phyloP scores from a whole-genome alignment of 2,329 filamentous ascomycete species.

The Diaporthe citrichinensis region DNA sequence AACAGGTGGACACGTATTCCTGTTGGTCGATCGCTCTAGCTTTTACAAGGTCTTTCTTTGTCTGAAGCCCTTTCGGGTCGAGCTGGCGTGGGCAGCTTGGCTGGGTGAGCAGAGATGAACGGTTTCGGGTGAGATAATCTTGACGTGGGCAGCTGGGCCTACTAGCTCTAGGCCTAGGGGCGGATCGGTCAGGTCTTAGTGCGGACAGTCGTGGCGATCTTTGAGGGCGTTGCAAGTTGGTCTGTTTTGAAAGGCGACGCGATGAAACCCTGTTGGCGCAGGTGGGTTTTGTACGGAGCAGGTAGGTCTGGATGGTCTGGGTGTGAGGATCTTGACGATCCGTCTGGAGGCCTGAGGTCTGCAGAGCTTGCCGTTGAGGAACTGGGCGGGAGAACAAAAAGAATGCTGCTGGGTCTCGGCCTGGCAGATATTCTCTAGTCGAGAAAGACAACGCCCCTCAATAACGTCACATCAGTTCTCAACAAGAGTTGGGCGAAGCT shows the following conservation, averaged over 20 bases:
- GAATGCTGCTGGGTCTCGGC: background rate
- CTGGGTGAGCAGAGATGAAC: background rate
- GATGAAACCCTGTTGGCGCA: slow-evolving; percentile 11
- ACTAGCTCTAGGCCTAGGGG: slow-evolving; percentile 2
- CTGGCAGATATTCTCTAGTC: slow-evolving; percentile 13
- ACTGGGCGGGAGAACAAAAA: background rate
- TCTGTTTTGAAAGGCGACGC: slow-evolving; percentile 7
- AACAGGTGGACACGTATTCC: background rate
- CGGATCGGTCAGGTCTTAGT: slow-evolving; percentile 17
- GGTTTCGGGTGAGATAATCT: slow-evolving; percentile 22
- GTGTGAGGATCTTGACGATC: background rate
- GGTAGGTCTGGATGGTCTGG: background rate
- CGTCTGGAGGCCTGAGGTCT: background rate
- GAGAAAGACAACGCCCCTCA: slow-evolving; percentile 2
- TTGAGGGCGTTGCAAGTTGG: background rate
- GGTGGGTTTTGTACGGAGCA: background rate
- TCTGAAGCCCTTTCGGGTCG: background rate
- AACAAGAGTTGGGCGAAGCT: background rate
- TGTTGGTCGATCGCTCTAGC: background rate
- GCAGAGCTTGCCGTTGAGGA: background rate
- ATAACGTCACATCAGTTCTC: slow-evolving; percentile 14
- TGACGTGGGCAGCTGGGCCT: slow-evolving; percentile 9
- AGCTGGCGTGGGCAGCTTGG: background rate
- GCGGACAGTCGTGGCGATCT: slow-evolving; percentile 5
- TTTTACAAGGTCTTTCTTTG: background rate